Evolutionary conservation across 108 stramenopile genomes (phyloP), one percentile per base, ranked within the genome.

Genomic region (Stephanodiscus minutulus): DNA sequence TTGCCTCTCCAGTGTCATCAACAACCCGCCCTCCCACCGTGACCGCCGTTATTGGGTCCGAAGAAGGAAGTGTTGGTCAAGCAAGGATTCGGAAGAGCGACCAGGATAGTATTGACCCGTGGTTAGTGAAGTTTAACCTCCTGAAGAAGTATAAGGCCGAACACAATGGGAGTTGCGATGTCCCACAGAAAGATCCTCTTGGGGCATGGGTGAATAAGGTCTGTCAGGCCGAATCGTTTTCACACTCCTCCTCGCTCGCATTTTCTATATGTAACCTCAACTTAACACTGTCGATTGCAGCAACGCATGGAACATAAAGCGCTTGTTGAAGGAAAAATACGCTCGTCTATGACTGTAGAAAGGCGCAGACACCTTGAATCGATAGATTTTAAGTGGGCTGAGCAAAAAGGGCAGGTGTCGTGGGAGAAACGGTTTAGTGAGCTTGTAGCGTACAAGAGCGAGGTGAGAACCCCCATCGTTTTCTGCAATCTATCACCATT

Each of bases 121-220:
- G 64, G 64, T 31, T 17, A 10, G 46, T 28, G 29, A 64, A 64
- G 44, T 50, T 46, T 50, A 22, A 48, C 0, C 44, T 47, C 21
- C 64, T 64, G 2, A 41, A 33, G 46, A 28, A 64, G 64, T 64
- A 64, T 47, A 64, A 64, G 31, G 22, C 11, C 5, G 22, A 64
- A 29, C n/a, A 64, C 24, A 37, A 46, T 22, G 64, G 64, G 18
- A 64, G 22, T 20, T 39, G 36, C n/a, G 64, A 64, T 25, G 64
- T 64, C 22, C 43, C 43, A 22, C 64, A 64, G 64, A 64, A n/a
- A 31, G 7, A 63, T 9, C 21, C 7, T 48, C 64, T 64, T 31
- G 64, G 64, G n/a, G 4, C 21, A 48, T 64, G 64, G 64, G 64
- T 64, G 20, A 64, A 64, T 25, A 64, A 64, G 64, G 64, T 64